Conservation (phyloP, 2,329 filamentous ascomycete genomes). For the Exophiala aquamarina region DNA sequence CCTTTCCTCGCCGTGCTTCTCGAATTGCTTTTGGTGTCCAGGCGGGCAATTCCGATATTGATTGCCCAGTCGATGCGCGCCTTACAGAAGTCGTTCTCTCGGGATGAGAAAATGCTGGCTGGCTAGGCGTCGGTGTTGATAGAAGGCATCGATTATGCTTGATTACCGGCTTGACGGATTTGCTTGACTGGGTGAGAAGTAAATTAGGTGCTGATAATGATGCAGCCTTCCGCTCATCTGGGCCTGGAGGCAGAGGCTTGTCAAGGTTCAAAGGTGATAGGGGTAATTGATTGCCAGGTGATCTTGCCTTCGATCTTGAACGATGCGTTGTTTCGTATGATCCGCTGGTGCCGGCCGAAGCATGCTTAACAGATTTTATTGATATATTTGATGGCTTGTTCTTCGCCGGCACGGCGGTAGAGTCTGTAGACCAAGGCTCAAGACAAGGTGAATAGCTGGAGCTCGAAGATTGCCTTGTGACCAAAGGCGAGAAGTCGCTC, state of each 20-base stretch:
- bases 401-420: conserved; percentile 8
- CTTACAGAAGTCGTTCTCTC: conserved; percentile 7
- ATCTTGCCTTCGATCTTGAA: conserved; percentile 2
- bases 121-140: background rate
- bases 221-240: conserved; percentile 6
- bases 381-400: background rate
- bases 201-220: conserved; percentile 19
- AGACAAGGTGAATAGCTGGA: conserved; percentile 18
- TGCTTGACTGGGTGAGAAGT: conserved; percentile 2
- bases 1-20: conserved; percentile 8
- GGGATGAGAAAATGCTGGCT: conserved; percentile 1
- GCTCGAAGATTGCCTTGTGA: conserved; percentile 25
- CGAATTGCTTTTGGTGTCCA: conserved; percentile 13
- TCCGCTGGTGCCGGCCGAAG: background rate
- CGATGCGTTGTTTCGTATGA: conserved; percentile 3
- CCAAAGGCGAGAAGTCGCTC: conserved; percentile 21
- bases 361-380: background rate
- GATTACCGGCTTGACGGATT: conserved; percentile 10
- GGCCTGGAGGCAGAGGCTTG: conserved; percentile 23
- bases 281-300: conserved; percentile 2
- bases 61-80: conserved; percentile 7
- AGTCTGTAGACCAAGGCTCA: conserved; percentile 12
- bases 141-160: background rate
- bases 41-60: conserved; percentile 6
- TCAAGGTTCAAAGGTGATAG: conserved; percentile 17